These are phyloP conservation scores for Ceratobasidium sp. DNA, from an alignment of 1,284 basidiomycete species.

Conservation along the genomic window DNA sequence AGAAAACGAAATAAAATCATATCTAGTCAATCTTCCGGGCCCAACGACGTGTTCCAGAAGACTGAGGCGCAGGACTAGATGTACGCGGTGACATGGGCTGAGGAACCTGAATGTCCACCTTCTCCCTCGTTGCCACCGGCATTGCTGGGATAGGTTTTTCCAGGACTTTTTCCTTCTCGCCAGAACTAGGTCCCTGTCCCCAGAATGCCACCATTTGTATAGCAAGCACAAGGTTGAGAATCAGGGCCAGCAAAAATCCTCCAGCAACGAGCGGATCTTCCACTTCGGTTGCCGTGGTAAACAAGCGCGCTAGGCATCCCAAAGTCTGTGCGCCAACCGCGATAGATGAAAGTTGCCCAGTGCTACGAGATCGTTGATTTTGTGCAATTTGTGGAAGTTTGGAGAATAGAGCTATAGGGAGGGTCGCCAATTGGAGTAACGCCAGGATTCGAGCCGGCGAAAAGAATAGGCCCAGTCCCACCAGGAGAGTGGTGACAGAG, in stretches of 20 bases:
- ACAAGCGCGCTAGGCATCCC: slow-evolving; percentile 89
- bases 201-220: slow-evolving; percentile 87
- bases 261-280: slow-evolving; percentile 82
- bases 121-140: slow-evolving; percentile 25
- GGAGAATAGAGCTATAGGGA: slow-evolving; percentile 86
- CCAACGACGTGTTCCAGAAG: slow-evolving; percentile 34
- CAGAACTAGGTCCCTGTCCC: slow-evolving; percentile 65
- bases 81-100: slow-evolving; percentile 32
- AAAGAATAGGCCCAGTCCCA: slow-evolving; percentile 64
- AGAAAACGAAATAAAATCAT: background rate
- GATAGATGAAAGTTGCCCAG: slow-evolving; percentile 91
- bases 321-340: slow-evolving; percentile 85
- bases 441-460: slow-evolving; percentile 70
- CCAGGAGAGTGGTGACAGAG: slow-evolving; percentile 59
- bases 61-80: slow-evolving; percentile 30
- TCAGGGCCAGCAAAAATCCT: slow-evolving; percentile 83
- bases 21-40: slow-evolving; percentile 37
- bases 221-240: slow-evolving; percentile 84
- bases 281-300: slow-evolving; percentile 90
- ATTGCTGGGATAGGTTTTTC: slow-evolving; percentile 23
- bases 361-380: slow-evolving; percentile 79
- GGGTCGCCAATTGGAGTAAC: slow-evolving; percentile 79
- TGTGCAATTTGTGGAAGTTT: slow-evolving; percentile 90
- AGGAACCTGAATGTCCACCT: slow-evolving; percentile 35
- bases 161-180: slow-evolving; percentile 3